A percentile compares a stretch with the other conserved stretches of the same genome.
Conservation (phyloP, 768 basidiomycete genomes). For the Leccinum rimulosum region DNA sequence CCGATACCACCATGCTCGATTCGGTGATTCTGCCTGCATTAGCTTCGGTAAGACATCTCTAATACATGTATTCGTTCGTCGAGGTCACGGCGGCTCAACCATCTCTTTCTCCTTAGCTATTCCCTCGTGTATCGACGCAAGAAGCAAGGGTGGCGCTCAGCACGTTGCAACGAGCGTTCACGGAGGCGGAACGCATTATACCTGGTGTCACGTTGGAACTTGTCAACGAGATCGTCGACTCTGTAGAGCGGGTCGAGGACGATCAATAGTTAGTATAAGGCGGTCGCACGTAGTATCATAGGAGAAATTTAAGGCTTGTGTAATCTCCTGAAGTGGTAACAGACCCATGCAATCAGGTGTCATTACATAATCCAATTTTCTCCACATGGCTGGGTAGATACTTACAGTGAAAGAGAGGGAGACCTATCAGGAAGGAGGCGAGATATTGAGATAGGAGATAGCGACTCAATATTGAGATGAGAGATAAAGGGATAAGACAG, state of each 20-base stretch:
- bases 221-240: conserved; percentile 92
- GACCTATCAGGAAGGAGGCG: no score
- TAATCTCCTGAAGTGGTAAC: no score
- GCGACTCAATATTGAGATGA: no score
- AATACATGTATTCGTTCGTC: not conserved
- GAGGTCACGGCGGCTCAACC: conserved; percentile 6
- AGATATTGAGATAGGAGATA: no score
- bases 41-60: conserved; percentile 66
- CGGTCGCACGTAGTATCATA: no score
- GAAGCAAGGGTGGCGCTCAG: conserved; percentile 56
- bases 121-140: conserved; percentile 63
- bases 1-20: conserved; percentile 46
- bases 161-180: conserved; percentile 86
- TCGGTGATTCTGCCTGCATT: conserved; percentile 96
- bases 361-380: no score
- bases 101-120: conserved; percentile 52
- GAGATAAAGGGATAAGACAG: no score
- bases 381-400: no score
- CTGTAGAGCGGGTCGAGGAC: conserved; percentile 33
- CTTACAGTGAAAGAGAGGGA: no score
- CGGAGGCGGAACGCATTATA: conserved; percentile 92
- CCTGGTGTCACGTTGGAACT: conserved; percentile 93
- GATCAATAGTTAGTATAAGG: no score
- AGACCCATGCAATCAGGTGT: no score
- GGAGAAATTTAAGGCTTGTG: no score